These are phyloP conservation scores for Cryptococcus jaspeensis DNA, from an alignment of 1,284 basidiomycete genomes.

Conservation along the genomic window DNA sequence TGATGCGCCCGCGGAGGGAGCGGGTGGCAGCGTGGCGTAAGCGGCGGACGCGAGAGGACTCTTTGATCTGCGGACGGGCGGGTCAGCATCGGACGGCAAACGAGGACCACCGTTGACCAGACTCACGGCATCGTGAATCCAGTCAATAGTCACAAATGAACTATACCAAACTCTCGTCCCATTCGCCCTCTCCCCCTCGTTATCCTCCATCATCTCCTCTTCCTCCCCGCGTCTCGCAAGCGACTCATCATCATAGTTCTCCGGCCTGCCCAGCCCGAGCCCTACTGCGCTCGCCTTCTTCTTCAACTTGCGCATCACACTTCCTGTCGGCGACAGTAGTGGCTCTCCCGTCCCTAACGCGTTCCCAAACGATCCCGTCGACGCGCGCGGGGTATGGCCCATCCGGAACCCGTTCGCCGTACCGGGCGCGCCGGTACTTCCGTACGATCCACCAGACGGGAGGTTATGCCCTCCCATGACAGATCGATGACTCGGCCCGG, in stretches of 20 bases:
- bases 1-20: constrained; percentile 68
- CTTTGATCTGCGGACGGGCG: constrained; percentile 64
- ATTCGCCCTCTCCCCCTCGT: constrained; percentile 63
- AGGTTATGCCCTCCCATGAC: constrained; percentile 7
- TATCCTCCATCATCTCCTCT: constrained; percentile 56
- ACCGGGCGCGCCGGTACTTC: background rate
- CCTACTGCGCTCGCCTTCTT: constrained; percentile 40
- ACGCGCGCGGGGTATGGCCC: background rate
- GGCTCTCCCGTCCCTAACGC: background rate
- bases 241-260: constrained; percentile 29
- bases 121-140: constrained; percentile 76
- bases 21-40: constrained; percentile 61
- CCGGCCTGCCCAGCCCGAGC: constrained; percentile 28
- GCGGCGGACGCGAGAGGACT: constrained; percentile 72
- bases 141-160: constrained; percentile 59
- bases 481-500: background rate
- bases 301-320: constrained; percentile 31
- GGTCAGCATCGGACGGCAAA: background rate
- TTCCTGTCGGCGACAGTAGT: constrained; percentile 21
- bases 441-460: constrained; percentile 5
- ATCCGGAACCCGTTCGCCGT: no score
- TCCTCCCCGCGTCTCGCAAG: constrained; percentile 32
- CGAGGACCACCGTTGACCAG: background rate
- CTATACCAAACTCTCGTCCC: constrained; percentile 89
- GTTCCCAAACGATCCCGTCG: background rate